Evolutionary conservation across 2,329 filamentous ascomycete genomes (phyloP), one percentile per base, ranked within the genome.

Genomic region (Didymella arachidicola): DNA sequence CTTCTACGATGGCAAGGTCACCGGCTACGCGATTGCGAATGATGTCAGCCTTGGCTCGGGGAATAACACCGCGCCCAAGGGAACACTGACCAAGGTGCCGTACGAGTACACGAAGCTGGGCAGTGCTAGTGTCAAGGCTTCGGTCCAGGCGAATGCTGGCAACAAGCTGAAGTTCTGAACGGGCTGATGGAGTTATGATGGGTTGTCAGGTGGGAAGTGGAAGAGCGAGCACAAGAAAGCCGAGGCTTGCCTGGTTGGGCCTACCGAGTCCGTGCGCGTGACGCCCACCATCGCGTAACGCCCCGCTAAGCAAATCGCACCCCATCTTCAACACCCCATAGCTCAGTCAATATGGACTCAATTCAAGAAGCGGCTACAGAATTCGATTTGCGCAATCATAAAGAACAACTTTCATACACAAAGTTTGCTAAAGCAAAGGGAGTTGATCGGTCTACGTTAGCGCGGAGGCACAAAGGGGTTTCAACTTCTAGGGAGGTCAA

Each of bases 61-160:
- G 7, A 49, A 29, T 7, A 55, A 55, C 8, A 55, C 53, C 1
- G 53, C 53, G 53, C 45, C 45, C 1, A 25, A 49, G 30, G 53
- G 53, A 4, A 49, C 38, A 3, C 43, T 55, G 45, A 55, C 4
- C 16, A n/a, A 29, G 7, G 53, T 55, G 7, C 53, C 53, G 30
- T 55, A 55, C 30, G 22, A 29, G 45, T 55, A 55, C 30, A 55
- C 53, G 4, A 55, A 55, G 53, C 38, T 55, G 19, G 45, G 53
- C 14, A 55, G 53, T 38, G 39, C 38, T 14, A 55, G 30, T 3
- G 45, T 55, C n/a, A 55, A 55, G 30, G 53, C 45, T 10, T 36
- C 45, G 12, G 53, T 55, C 6, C 19, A 38, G 25, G 53, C 53
- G 2, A 55, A 55, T 25, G 53, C 53, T 5, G 53, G 53, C 14